phyloP scores from a whole-genome alignment of 2,329 filamentous ascomycete species.

The Stromatinia cepivora region DNA sequence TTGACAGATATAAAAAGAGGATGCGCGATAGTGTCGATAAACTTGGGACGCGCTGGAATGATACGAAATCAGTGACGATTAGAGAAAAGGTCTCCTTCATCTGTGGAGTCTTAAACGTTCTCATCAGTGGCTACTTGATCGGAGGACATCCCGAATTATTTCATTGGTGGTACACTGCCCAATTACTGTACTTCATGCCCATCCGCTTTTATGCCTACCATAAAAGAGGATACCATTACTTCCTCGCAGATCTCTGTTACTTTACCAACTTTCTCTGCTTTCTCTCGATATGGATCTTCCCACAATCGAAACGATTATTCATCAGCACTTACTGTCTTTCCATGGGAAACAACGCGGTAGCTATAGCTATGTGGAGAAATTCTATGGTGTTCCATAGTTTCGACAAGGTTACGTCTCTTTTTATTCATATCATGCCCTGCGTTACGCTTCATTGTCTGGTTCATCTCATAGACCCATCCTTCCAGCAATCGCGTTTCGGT shows the following conservation, averaged over 20 bases:
- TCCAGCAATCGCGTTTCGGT: constrained; percentile 72
- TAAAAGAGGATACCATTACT: constrained; percentile 91
- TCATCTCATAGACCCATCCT: constrained; percentile 69
- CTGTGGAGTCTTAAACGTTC: constrained; percentile 93
- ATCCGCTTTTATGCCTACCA: constrained; percentile 91
- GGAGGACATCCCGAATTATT: constrained; percentile 84
- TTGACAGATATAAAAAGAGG: constrained; percentile 84
- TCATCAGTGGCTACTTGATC: constrained; percentile 91
- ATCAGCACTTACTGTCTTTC: constrained; percentile 90
- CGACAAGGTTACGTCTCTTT: constrained; percentile 95
- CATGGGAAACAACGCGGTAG: constrained; percentile 94
- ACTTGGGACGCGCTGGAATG: constrained; percentile 81
- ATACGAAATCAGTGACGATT: constrained; percentile 81
- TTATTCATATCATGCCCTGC: constrained; percentile 99
- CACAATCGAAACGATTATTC: constrained; percentile 84
- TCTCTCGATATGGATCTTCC: constrained; percentile 86
- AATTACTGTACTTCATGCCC: constrained; percentile 94
- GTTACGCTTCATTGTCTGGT: constrained; percentile 90
- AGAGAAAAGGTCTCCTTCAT: constrained; percentile 97
- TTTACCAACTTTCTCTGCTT: constrained; percentile 90
- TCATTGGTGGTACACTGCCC: constrained; percentile 86
- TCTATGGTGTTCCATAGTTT: constrained; percentile 97
- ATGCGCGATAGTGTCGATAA: constrained; percentile 90
- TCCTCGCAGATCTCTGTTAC: constrained; percentile 95
- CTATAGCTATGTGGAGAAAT: constrained; percentile 99